A percentile compares a stretch with the other conserved stretches of the same genome.
Conservation (phyloP, 208 protist species). For the Trypanosoma congolense region DNA sequence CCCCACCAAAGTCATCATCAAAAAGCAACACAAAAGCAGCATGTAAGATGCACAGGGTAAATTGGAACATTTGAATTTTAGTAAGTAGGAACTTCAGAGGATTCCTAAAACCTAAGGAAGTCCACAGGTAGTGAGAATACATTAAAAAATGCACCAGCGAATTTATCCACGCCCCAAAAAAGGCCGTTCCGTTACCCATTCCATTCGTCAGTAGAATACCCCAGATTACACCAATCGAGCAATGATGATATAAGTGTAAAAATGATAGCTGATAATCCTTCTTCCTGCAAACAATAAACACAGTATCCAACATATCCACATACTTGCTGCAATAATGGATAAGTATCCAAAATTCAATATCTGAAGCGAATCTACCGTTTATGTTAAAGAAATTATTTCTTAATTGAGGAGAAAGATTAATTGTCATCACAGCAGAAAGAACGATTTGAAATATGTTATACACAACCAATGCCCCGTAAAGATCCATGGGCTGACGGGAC, state of each 20-base stretch:
- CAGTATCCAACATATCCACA: constrained; percentile 85
- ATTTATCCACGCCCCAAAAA: constrained; percentile 89
- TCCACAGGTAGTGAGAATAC: constrained; percentile 91
- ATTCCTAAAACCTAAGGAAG: constrained; percentile 79
- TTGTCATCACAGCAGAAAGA: constrained; percentile 75
- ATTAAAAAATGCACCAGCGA: constrained; percentile 85
- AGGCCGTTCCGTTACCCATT: constrained; percentile 81
- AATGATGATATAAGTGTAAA: constrained; percentile 90
- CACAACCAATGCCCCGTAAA: constrained; percentile 61
- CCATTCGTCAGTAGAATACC: constrained; percentile 80
- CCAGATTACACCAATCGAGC: constrained; percentile 85
- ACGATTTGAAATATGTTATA: constrained; percentile 84
- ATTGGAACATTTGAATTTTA: constrained; percentile 84
- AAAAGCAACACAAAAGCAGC: constrained; percentile 55
- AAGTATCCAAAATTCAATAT: constrained; percentile 81
- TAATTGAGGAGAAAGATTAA: constrained; percentile 45
- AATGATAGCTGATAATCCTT: constrained; percentile 86
- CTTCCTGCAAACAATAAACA: constrained; percentile 87
- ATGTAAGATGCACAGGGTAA: constrained; percentile 79
- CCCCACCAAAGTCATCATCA: constrained; percentile 52
- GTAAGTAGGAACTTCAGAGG: constrained; percentile 84
- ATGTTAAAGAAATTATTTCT: constrained; percentile 69
- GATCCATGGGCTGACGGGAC: constrained; percentile 28
- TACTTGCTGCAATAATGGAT: constrained; percentile 88
- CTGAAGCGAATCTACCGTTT: constrained; percentile 54